Conservation (phyloP, 208 protist species). For the Trichomonas vaginalis region DNA sequence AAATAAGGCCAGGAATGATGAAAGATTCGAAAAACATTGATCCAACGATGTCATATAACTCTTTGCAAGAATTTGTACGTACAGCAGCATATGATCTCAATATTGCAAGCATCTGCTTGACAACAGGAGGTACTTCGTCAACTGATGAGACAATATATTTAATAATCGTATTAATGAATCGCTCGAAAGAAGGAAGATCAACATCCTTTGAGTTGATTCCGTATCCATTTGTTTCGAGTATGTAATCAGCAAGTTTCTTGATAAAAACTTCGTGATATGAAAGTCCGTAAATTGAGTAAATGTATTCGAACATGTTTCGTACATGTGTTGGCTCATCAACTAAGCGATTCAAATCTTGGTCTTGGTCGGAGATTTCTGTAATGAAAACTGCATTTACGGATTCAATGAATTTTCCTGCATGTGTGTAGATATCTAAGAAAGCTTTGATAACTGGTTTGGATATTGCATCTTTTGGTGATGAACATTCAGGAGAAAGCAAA, state of each 20-base stretch:
- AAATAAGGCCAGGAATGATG: neutral
- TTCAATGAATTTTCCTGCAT: neutral
- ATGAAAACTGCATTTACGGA: neutral
- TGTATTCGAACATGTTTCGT: neutral
- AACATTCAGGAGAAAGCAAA: neutral
- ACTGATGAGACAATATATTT: neutral
- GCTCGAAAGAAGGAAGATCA: neutral
- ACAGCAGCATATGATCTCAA: neutral
- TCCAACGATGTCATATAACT: neutral
- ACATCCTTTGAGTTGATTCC: neutral
- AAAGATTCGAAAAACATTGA: neutral
- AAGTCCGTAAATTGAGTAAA: neutral
- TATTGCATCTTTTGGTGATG: neutral
- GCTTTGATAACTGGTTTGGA: neutral
- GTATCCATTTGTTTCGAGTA: neutral
- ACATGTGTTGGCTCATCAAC: neutral
- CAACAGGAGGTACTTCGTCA: neutral
- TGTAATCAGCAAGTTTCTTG: neutral
- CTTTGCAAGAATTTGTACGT: neutral
- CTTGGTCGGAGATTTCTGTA: neutral
- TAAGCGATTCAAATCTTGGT: neutral
- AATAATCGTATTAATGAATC: neutral
- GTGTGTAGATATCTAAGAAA: neutral
- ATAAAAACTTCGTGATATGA: neutral
- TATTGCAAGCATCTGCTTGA: neutral